These are phyloP conservation scores for Phoma herbarum DNA, from an alignment of 2,329 filamentous ascomycete species.

Conservation along the genomic window DNA sequence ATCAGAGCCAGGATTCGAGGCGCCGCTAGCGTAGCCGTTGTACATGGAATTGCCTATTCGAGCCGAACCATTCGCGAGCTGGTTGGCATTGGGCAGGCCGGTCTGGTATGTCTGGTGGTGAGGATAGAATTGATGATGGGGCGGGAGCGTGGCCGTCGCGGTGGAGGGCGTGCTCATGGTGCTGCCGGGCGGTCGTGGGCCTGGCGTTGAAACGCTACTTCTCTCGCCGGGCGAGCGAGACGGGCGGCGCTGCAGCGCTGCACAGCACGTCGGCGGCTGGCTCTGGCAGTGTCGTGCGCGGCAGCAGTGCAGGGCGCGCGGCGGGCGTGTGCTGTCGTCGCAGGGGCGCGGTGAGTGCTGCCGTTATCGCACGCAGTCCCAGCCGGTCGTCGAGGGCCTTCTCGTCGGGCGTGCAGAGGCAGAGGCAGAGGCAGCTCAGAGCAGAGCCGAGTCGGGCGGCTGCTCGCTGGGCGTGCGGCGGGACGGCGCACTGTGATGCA, in stretches of 20 bases:
- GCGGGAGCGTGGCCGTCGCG: constrained; percentile 53
- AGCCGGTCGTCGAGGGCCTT: constrained; percentile 36
- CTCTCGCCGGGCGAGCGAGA: constrained; percentile 29
- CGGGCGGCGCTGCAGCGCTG: constrained; percentile 12
- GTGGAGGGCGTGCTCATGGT: constrained; percentile 57
- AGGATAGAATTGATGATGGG: constrained; percentile 53
- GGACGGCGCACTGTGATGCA: constrained; percentile 14
- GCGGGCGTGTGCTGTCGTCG: constrained; percentile 26
- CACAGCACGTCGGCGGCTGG: not conserved
- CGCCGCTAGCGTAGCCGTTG: constrained; percentile 50
- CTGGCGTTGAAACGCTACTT: constrained; percentile 43
- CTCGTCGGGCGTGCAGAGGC: constrained; percentile 29
- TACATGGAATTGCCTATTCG: constrained; percentile 51
- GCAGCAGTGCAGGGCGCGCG: constrained; percentile 24
- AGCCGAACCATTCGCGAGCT: constrained; percentile 42
- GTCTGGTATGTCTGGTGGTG: constrained; percentile 47
- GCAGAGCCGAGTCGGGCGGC: constrained; percentile 28
- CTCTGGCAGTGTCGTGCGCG: not conserved
- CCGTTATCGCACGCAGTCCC: constrained; percentile 37
- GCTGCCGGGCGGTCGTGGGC: constrained; percentile 33
- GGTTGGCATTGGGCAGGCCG: constrained; percentile 45
- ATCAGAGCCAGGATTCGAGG: constrained; percentile 44
- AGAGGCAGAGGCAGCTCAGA: constrained; percentile 18
- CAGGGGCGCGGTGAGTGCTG: constrained; percentile 23
- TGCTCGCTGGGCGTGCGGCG: constrained; percentile 23